Base-by-base conservation (phyloP, 2,329 filamentous ascomycete genomes). In the Sodiomyces alkalinus region DNA sequence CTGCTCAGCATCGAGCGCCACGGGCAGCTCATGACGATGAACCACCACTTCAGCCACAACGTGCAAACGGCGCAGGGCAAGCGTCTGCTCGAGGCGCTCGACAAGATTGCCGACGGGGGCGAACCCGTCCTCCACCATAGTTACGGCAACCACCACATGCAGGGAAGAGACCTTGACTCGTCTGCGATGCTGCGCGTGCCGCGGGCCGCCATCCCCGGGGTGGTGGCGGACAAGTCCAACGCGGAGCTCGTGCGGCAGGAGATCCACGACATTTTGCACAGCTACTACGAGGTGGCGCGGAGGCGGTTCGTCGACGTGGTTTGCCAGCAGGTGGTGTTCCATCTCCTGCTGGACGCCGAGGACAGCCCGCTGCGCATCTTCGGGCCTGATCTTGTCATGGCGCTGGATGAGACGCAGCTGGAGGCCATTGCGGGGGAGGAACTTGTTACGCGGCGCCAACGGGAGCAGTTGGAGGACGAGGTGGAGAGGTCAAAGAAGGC, bases 301-400 rank as follows among this genome's bases (percentile, higher is more conserved):
- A 66, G 67, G 40, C 62, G 72, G 0, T 77, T 81, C 32, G 60
- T 76, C 2, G 75, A 81, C 38, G 62, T 56, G 3, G 46, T 82
- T 2, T 71, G 58, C 40, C 60, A 63, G 34, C 74, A 79, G 36
- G 68, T 60, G 0, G 51, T 67, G 2, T 60, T 66, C 23, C 49
- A 71, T 39, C 56, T 57, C 33, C 53, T 80, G 0, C 46, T 78
- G 0, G 49, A 48, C 2, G 60, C 63, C 0, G 41, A 55, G 0
- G 36, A 54, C 0, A 64, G 64, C 5, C 72, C 72, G 0, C 48
- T 76, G 2, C 53, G 47, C 7, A 47, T 69, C 0, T 61, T 80
- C 23, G 62, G 54, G 0, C 54, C 68, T 0, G 43, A 55, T 0
- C 63, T 64, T 22, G 56, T 78, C 0, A 46, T 61, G 12, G 35